Base-by-base conservation (phyloP, 1,139 yeast genomes). In the Neolecta irregularis region DNA sequence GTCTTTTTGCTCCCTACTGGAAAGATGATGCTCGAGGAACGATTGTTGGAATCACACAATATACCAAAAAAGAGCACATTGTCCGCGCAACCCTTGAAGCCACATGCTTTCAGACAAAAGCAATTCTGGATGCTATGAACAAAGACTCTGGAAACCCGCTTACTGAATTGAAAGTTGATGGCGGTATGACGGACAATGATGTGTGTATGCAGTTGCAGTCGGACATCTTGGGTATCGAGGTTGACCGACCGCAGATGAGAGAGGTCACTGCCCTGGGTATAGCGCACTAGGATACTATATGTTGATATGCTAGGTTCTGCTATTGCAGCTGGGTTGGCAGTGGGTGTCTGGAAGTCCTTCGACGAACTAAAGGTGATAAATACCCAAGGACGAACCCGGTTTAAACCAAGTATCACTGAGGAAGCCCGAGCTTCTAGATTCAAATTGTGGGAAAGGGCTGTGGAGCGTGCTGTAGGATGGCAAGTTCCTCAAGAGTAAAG, bases 1-100 rank as follows among this genome's bases (percentile, higher is more conserved):
- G 96, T 6, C 64, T 85, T 41, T 85, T 80, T 56, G 93, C 95
- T 3, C 96, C 96, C 15, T 83, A 85, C 61, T 85, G 96, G 96
- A 81, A 80, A 51, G 70, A 91, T 13, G 81, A 80, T 36, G 85
- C 94, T 6, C 72, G 93, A 49, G 96, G 95, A 41, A 75, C 94
- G 30, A 78, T 85, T 36, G 74, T 81, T 54, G 96, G 96, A 33
- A 69, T 85, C 65, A 80, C 94, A 4, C 93, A 81, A 53, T 81
- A 72, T 58, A 77, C 94, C 24, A 69, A 78, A 12, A 74, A 91
- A 23, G 71, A 83, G 29, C 95, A 85, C 57, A 73, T 85, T 51
- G 92, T 92, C 9, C 69, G 94, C 46, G 95, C 95, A 4, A 93
- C 94, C 4, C 67, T 85, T 42, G 95, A 85, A 56, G 95, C 95